Conservation (phyloP, 805 yeast genomes). For the Candida maesae region DNA sequence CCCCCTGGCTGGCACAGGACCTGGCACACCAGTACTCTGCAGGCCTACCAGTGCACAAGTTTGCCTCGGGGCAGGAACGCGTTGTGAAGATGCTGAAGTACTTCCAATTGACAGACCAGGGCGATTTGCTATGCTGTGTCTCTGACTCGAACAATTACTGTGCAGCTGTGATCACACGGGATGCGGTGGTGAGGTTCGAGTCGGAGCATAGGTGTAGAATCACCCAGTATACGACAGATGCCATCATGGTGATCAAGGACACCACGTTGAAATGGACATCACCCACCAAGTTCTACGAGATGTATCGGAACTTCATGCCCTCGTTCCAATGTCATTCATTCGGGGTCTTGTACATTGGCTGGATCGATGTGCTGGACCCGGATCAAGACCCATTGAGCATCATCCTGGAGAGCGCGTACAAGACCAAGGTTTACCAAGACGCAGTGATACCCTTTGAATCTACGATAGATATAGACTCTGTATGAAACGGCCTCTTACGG, state of each 20-base stretch:
- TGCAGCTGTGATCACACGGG: background rate
- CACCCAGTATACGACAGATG: conserved; percentile 11
- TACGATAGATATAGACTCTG: no score
- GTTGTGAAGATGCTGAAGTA: background rate
- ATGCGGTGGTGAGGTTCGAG: background rate
- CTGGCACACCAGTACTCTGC: background rate
- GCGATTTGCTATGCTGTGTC: background rate
- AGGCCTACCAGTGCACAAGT: background rate
- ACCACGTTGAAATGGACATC: conserved; percentile 10
- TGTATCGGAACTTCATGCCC: conserved; percentile 1
- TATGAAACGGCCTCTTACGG: background rate
- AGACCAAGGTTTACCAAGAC: conserved; percentile 1
- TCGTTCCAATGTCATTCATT: background rate
- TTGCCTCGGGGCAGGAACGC: background rate
- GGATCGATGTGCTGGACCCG: conserved; percentile 11
- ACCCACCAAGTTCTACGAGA: background rate
- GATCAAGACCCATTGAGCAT: conserved; percentile 7
- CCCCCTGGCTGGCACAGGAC: background rate
- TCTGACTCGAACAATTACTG: background rate
- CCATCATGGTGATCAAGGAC: conserved; percentile 3
- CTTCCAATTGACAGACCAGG: background rate
- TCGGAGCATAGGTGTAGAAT: conserved; percentile 5
- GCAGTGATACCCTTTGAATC: conserved; percentile 6
- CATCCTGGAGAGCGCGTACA: conserved; percentile 10
- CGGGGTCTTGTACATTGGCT: conserved; percentile 9